Base-by-base conservation (phyloP, 1,284 basidiomycete species). In the Cutaneotrichosporon daszewskae region DNA sequence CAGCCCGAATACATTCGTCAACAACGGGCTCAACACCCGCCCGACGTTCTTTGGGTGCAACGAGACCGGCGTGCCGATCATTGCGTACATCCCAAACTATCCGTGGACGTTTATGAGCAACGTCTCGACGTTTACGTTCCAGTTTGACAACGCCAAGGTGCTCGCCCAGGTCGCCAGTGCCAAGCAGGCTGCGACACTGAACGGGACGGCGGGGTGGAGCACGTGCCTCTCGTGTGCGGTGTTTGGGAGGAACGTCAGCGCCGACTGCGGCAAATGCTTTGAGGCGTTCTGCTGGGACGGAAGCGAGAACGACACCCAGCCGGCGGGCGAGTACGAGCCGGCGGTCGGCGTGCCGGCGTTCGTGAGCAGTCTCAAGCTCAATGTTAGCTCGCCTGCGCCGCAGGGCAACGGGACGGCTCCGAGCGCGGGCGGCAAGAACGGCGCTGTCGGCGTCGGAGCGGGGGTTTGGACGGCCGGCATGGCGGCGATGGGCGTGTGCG, bases 11-110 rank as follows among this genome's bases (percentile, higher is more conserved):
- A 73, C 73, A 0, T 75, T 77, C 37, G 61, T 78, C 55, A 74
- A 75, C 44, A 67, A 69, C 18, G 77, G 76, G 10, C 66, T 74
- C 28, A 77, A 76, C 61, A 67, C 67, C 0, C 69, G 75, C 19
- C 77, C 77, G 3, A 72, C 71, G 1, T 65, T 68, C 53, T 64
- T 66, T 39, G 62, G 69, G 3, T 61, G 62, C 46, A 68, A 68
- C 47, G 67, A 66, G 34, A 69, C 68, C 24, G 62, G 60, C 11
- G 70, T 72, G 4, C 72, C 73, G 5, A 42, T 75, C 11, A 53
- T 75, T 32, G 55, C 72, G 40, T 75, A 74, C 58, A 39, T 75
- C 17, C 72, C 74, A 16, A 69, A 62, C 51, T 76, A 75, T 51
- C 75, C 75, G 8, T 76, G 71, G 67, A 56, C 55, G 16, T 53